Conservation (phyloP, 805 yeast genomes). For the Barnettozyma siamensis region DNA sequence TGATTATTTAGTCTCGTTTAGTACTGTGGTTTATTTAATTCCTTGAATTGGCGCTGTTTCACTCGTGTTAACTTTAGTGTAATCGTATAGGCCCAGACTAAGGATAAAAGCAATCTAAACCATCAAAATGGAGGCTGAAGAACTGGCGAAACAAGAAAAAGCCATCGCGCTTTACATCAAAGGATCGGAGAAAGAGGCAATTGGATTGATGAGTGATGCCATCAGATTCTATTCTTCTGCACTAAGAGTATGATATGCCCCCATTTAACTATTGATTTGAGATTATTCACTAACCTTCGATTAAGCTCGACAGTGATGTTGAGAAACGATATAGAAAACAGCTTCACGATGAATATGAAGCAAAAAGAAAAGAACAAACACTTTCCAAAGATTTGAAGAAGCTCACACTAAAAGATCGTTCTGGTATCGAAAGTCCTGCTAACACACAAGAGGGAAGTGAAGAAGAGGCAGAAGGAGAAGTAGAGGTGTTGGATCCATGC, state of each 20-base stretch:
- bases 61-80: no score
- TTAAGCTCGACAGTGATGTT: conserved; percentile 40
- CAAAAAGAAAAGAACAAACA: conserved; percentile 19
- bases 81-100: no score
- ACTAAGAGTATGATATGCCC: conserved; percentile 45
- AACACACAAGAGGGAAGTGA: background rate
- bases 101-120: no score
- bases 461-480: conserved; percentile 2
- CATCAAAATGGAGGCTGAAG: conserved; percentile 7
- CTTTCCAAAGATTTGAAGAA: conserved; percentile 5
- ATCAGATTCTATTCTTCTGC: conserved; percentile 68
- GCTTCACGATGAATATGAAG: conserved; percentile 38
- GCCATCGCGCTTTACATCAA: conserved; percentile 64
- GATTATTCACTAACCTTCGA: background rate
- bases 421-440: no score
- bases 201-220: conserved; percentile 80
- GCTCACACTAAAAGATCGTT: background rate
- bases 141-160: conserved; percentile 17
- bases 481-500: conserved; percentile 32
- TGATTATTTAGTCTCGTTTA: no score
- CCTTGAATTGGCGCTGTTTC: no score
- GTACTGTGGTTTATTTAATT: no score
- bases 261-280: background rate
- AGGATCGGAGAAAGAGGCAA: conserved; percentile 66
- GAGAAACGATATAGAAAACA: conserved; percentile 62